Evolutionary conservation across 495 filamentous ascomycete genomes (phyloP), one percentile per base, ranked within the genome.

Genomic region (Xylaria flabelliformis): DNA sequence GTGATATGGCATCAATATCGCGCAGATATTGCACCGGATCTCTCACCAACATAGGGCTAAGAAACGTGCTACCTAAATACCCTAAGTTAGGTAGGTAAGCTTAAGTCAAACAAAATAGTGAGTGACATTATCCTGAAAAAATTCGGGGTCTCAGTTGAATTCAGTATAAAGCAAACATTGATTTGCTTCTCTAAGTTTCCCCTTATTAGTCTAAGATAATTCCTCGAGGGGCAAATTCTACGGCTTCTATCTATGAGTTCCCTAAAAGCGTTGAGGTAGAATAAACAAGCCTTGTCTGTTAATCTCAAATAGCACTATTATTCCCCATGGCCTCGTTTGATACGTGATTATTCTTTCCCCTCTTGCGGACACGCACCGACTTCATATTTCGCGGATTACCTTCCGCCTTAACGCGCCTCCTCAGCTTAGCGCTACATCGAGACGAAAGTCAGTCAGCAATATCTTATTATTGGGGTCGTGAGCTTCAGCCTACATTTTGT

Each of bases 281-380:
- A 55, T 19, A 21, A 1, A 32, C 19, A 51, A 24, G 6, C 50
- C 6, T 50, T 24, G 3, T 32, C 9, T 15, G 26, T 29, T 13
- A 5, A 56, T 34, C 34, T 24, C 6, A 29, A 6, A 61, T 2
- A 8, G 15, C n/a, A 8, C 17, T 5, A n/a, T 15, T 10, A 9
- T 10, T 9, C 41, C 34, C 39, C 13, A 7, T 32, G 8, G 34
- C 34, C 36, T 69, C 67, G 21, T 46, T 59, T 12, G 67, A 69
- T 19, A 8, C 4, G 24, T 69, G 19, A n/a, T 34, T 68, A 21
- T 13, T 55, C 65, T 68, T 69, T 13, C 53, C 48, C 26, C 68
- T 44, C 53, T 64, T 70, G 4, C 68, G 68, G 32, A 64, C 53
- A 26, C 68, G 56, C 39, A 34, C 58, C 15, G 68, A 53, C 56